A percentile compares a stretch with the other conserved stretches of the same genome.
Conservation (phyloP, 2,329 filamentous ascomycete species). For the Penicillium griseofulvum region DNA sequence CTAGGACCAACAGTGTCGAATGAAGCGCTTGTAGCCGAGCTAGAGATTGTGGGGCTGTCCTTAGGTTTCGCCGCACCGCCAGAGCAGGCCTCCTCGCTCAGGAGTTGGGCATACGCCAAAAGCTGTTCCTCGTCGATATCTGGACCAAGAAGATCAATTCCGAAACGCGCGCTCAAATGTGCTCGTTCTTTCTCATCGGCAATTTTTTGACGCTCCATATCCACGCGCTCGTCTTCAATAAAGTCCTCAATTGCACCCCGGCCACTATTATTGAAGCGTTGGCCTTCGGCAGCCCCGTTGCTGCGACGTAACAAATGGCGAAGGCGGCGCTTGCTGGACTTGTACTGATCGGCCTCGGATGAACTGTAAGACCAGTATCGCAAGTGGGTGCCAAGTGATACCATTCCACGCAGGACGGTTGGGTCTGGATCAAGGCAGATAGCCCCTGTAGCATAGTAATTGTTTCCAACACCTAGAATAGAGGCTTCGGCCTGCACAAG, state of each 20-base stretch:
- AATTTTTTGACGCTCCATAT: constrained; percentile 71
- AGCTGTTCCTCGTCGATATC: constrained; percentile 61
- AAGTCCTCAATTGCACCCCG: constrained; percentile 73
- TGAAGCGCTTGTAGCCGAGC: constrained; percentile 41
- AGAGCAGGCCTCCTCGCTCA: constrained; percentile 59
- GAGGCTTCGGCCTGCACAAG: constrained; percentile 66
- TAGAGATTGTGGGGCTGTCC: constrained; percentile 36
- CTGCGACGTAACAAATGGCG: constrained; percentile 66
- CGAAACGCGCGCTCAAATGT: constrained; percentile 75
- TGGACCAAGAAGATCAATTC: constrained; percentile 67
- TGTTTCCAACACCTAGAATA: constrained; percentile 66
- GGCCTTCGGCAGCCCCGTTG: constrained; percentile 53
- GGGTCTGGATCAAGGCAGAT: constrained; percentile 86
- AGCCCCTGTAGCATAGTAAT: constrained; percentile 77
- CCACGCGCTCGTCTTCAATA: constrained; percentile 80
- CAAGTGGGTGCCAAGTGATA: constrained; percentile 81
- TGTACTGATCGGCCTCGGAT: constrained; percentile 67
- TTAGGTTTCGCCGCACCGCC: constrained; percentile 49
- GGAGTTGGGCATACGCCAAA: constrained; percentile 60
- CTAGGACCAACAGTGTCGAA: constrained; percentile 37
- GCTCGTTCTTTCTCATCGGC: constrained; percentile 65
- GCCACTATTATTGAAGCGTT: constrained; percentile 60
- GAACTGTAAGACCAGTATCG: constrained; percentile 95
- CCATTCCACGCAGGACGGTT: constrained; percentile 77
- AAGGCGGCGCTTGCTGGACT: constrained; percentile 73